Evolutionary conservation across 192 early-diverging fungal genomes (phyloP).

Genomic region (Backusella luteola): DNA sequence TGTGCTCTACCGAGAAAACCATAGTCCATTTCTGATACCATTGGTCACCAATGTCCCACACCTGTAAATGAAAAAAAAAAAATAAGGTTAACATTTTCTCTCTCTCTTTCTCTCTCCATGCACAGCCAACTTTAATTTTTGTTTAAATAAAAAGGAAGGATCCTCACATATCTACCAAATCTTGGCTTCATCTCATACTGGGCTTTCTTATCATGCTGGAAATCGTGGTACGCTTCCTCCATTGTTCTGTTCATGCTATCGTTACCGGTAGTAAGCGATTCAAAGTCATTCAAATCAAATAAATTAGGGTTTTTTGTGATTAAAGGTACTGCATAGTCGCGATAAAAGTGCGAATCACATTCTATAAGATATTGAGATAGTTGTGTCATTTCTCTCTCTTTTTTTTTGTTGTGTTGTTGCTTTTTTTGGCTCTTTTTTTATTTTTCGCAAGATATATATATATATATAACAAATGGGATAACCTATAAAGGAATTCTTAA

Average conservation of each 20-base stretch:
- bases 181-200: constrained; percentile 30
- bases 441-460: neutral
- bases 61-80: constrained; percentile 15
- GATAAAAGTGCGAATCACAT: constrained; percentile 23
- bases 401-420: neutral
- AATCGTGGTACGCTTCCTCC: constrained; percentile 10
- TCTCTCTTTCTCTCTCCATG: neutral
- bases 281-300: constrained; percentile 25
- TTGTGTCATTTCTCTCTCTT: neutral
- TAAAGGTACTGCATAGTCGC: constrained; percentile 27
- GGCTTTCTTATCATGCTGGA: constrained; percentile 17
- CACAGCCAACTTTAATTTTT: neutral
- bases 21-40: constrained; percentile 34
- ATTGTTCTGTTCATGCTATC: neutral
- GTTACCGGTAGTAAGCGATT: neutral
- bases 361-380: constrained; percentile 19
- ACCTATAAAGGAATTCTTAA: neutral
- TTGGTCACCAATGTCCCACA: constrained; percentile 32
- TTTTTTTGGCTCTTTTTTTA: neutral
- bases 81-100: neutral
- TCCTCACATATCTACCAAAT: constrained; percentile 29
- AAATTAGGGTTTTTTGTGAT: constrained; percentile 14
- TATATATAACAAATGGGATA: neutral
- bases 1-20: constrained; percentile 24
- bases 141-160: neutral